These are phyloP conservation scores for Musa schizocarpa DNA, from an alignment of 176 grass and related monocot genomes.

Conservation along the genomic window DNA sequence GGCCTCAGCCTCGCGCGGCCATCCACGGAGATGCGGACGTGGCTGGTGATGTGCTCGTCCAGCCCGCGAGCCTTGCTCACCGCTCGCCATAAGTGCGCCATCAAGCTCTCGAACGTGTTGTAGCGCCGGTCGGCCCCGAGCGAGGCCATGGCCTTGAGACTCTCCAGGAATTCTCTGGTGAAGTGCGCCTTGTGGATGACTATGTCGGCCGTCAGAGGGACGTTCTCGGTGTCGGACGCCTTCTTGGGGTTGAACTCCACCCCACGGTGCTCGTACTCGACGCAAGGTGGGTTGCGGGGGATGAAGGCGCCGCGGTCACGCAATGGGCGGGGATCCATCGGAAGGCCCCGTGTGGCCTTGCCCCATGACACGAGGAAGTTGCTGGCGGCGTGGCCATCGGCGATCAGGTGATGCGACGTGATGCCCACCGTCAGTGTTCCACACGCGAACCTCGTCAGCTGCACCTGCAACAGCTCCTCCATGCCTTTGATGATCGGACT, in stretches of 20 bases:
- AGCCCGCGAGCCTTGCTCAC: constrained; percentile 26
- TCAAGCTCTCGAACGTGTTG: constrained; percentile 19
- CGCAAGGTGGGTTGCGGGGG: constrained; percentile 18
- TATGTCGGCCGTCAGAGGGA: background rate
- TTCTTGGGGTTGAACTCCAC: constrained; percentile 1
- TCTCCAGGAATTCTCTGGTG: background rate
- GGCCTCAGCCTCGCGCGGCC: no score
- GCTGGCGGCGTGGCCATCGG: constrained; percentile 17
- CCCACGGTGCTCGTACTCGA: constrained; percentile 16
- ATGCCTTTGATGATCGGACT: constrained; percentile 24
- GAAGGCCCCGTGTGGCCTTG: constrained; percentile 18
- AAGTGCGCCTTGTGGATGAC: background rate
- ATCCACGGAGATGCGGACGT: no score
- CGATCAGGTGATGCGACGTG: constrained; percentile 15
- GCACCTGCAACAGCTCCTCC: constrained; percentile 46
- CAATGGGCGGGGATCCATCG: background rate
- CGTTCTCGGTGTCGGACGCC: background rate
- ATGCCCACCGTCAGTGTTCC: constrained; percentile 25
- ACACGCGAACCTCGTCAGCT: constrained; percentile 48
- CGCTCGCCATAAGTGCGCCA: constrained; percentile 31
- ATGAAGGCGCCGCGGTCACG: constrained; percentile 6
- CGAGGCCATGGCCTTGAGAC: constrained; percentile 18
- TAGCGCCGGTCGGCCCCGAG: background rate
- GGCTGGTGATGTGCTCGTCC: background rate
- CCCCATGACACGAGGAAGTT: constrained; percentile 34